A percentile compares a stretch with the other conserved stretches of the same genome.
Evolutionary conservation across 371 early-diverging fungal genomes (phyloP).

Genomic region (Actinomortierella wolfii): DNA sequence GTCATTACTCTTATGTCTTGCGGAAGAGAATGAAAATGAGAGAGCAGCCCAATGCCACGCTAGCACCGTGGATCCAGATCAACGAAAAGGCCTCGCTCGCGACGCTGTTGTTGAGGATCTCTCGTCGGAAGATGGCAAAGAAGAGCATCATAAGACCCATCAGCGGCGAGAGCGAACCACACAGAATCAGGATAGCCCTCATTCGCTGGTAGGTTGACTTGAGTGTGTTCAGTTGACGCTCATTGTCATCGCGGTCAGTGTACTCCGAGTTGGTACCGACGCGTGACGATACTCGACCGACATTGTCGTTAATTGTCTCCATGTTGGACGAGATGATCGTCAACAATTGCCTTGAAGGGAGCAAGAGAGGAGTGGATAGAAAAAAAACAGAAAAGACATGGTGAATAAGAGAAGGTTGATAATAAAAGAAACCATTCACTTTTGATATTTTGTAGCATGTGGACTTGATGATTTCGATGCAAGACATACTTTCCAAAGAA

Average conservation of each 20-base stretch:
- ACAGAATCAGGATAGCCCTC: slow-evolving; percentile 38
- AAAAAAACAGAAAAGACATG: too few relatives aligned
- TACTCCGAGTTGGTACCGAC: slow-evolving; percentile 38
- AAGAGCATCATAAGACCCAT: slow-evolving; percentile 46
- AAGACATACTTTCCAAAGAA: slow-evolving; percentile 45
- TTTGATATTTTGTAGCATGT: too few relatives aligned
- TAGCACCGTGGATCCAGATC: slow-evolving; percentile 47
- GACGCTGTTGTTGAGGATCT: slow-evolving; percentile 23
- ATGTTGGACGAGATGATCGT: slow-evolving; percentile 45
- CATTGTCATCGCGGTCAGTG: slow-evolving; percentile 41
- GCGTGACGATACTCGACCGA: slow-evolving; percentile 36
- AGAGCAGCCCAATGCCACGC: slow-evolving; percentile 43
- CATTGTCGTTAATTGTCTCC: slow-evolving; percentile 45
- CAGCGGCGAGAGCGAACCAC: slow-evolving; percentile 39
- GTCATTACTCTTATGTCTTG: slow-evolving; percentile 17
- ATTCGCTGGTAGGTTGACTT: slow-evolving; percentile 45
- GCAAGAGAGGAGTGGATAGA: too few relatives aligned
- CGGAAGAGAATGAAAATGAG: slow-evolving; percentile 44
- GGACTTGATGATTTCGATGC: too few relatives aligned
- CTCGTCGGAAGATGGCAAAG: slow-evolving; percentile 38
- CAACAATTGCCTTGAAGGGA: slow-evolving; percentile 25
- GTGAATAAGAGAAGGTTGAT: too few relatives aligned
- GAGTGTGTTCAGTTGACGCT: slow-evolving; percentile 41
- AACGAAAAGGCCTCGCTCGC: slow-evolving; percentile 41
- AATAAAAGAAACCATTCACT: too few relatives aligned